Conservation (phyloP, 1,284 basidiomycete genomes). For the Pisolithus thermaeus region DNA sequence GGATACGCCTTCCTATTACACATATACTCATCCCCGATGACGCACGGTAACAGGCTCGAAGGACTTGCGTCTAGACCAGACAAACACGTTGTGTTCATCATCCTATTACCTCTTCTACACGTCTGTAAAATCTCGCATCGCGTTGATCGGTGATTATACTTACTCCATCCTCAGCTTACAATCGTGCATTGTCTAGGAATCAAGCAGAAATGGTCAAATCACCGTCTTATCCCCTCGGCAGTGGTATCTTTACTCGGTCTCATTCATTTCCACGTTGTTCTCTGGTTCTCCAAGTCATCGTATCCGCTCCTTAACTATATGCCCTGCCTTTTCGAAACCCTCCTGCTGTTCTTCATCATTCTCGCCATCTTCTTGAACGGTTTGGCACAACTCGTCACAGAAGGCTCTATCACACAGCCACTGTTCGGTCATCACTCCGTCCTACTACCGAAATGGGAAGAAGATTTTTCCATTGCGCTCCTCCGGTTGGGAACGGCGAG, state of each 20-base stretch:
- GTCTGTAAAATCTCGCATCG: slow-evolving; percentile 26
- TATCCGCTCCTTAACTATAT: slow-evolving; percentile 70
- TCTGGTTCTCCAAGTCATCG: slow-evolving; percentile 42
- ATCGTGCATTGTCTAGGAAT: slow-evolving; percentile 60
- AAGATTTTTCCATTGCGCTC: slow-evolving; percentile 67
- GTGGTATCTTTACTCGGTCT: slow-evolving; percentile 54
- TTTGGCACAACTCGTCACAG: slow-evolving; percentile 58
- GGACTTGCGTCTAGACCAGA: slow-evolving; percentile 56
- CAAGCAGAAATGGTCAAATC: slow-evolving; percentile 51
- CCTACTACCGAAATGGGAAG: slow-evolving; percentile 50
- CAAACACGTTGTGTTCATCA: slow-evolving; percentile 59
- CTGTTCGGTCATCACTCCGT: slow-evolving; percentile 41
- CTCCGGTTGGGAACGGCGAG: slow-evolving; percentile 68
- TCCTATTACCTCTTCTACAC: slow-evolving; percentile 65
- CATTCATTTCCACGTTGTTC: slow-evolving; percentile 58
- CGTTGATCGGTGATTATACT: not conserved
- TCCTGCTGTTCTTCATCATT: slow-evolving; percentile 48
- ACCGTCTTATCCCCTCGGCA: slow-evolving; percentile 61
- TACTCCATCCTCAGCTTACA: slow-evolving; percentile 38
- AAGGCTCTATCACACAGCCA: slow-evolving; percentile 42
- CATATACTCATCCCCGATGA: slow-evolving; percentile 60
- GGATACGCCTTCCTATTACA: slow-evolving; percentile 71
- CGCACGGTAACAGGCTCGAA: slow-evolving; percentile 41
- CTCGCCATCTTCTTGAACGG: slow-evolving; percentile 54
- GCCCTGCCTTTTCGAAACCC: slow-evolving; percentile 62